Percentiles rank a stretch among this genome's conserved stretches.
Conservation (phyloP, 2,329 filamentous ascomycete genomes). For the Pyrenophora graminea region DNA sequence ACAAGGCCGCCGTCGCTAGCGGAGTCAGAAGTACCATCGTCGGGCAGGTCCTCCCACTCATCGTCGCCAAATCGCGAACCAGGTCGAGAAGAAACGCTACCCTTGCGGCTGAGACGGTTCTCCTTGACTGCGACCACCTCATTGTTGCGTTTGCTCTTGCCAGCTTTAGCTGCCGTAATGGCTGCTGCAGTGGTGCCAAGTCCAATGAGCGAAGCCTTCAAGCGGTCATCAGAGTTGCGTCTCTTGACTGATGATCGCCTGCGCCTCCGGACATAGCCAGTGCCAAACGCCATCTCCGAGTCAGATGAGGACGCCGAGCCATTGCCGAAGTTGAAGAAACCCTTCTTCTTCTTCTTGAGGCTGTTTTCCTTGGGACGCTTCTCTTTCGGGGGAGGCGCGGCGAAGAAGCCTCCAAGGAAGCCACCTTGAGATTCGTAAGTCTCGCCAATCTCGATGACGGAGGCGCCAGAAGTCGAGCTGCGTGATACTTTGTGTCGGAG, state of each 20-base stretch:
- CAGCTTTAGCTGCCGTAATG: constrained; percentile 50
- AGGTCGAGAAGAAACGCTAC: constrained; percentile 28
- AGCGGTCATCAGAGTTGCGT: constrained; percentile 51
- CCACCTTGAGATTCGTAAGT: constrained; percentile 52
- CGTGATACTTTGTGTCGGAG: constrained; percentile 39
- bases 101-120: constrained; percentile 28
- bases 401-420: constrained; percentile 60
- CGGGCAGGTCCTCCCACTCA: constrained; percentile 49
- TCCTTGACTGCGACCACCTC: constrained; percentile 46
- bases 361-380: constrained; percentile 31
- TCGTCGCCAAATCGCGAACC: constrained; percentile 52
- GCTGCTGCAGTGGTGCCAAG: constrained; percentile 56
- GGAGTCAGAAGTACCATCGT: constrained; percentile 48
- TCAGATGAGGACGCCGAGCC: constrained; percentile 53
- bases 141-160: constrained; percentile 29
- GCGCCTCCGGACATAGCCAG: constrained; percentile 36
- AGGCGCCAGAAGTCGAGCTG: constrained; percentile 54
- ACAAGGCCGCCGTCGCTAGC: constrained; percentile 62
- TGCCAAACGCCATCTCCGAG: constrained; percentile 53
- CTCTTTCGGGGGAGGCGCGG: constrained; percentile 54
- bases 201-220: constrained; percentile 53
- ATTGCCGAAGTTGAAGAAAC: constrained; percentile 57
- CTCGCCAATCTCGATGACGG: constrained; percentile 69
- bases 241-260: constrained; percentile 37
- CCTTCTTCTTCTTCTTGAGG: constrained; percentile 48